phyloP scores from a whole-genome alignment of 306 rosid genomes.

The Dryas alaskensis region DNA sequence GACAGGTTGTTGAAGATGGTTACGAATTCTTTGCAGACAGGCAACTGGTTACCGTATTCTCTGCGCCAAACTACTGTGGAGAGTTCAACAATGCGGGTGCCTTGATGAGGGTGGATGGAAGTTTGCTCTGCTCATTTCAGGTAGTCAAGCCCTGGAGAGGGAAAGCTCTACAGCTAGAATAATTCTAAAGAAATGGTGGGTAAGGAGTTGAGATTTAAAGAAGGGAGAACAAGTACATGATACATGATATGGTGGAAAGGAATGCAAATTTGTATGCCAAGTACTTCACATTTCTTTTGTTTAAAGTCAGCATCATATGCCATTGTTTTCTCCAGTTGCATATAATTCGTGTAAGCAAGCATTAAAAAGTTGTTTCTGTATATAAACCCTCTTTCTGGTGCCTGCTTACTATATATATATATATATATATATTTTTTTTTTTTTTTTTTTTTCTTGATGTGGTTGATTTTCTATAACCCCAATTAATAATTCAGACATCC shows the following conservation, averaged over 20 bases:
- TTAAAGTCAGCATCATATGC: not conserved
- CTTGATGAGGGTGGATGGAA: slow-evolving; percentile 69
- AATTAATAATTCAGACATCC: no score
- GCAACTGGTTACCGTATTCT: slow-evolving; percentile 78
- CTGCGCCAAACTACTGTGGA: slow-evolving; percentile 94
- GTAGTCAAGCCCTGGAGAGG: slow-evolving; percentile 67
- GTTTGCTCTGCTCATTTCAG: slow-evolving; percentile 88
- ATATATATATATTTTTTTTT: no score
- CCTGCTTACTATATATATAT: no score
- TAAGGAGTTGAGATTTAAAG: not conserved
- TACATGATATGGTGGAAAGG: not conserved
- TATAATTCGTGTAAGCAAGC: not conserved
- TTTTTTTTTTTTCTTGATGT: no score
- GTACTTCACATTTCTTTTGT: not conserved
- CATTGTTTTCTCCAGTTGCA: slow-evolving; percentile 3
- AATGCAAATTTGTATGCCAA: not conserved
- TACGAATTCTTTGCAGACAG: slow-evolving; percentile 91
- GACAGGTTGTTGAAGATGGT: slow-evolving; percentile 88
- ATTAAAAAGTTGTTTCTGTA: not conserved
- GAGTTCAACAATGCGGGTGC: slow-evolving; percentile 96
- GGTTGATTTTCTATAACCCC: no score
- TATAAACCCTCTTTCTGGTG: not conserved
- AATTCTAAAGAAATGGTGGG: not conserved
- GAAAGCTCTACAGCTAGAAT: slow-evolving; percentile 12
- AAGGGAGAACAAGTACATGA: not conserved